These are phyloP conservation scores for Dendrocalamus sinicus DNA, from an alignment of 176 grass and related monocot genomes.

Conservation along the genomic window DNA sequence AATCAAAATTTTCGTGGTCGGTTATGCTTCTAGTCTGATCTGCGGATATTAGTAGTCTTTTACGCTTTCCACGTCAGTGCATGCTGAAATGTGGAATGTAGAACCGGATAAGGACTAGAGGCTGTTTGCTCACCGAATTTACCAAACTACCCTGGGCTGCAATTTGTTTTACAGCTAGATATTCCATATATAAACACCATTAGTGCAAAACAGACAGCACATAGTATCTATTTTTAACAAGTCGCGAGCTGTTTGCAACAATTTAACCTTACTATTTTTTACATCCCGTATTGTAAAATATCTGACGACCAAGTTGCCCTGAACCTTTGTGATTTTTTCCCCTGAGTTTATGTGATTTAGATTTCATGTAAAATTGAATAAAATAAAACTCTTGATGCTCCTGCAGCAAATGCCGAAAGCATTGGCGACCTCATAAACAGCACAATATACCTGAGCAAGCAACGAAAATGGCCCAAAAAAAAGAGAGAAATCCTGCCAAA, in stretches of 20 bases:
- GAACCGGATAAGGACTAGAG: slow-evolving; percentile 39
- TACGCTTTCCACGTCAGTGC: slow-evolving; percentile 38
- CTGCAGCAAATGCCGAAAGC: not conserved
- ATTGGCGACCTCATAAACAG: not conserved
- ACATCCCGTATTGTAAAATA: not conserved
- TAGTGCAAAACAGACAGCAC: not conserved
- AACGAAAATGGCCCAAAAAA: not conserved
- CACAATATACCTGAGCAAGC: not conserved
- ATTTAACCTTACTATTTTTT: not conserved
- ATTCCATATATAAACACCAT: not conserved
- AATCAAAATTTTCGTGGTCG: no score
- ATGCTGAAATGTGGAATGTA: not conserved
- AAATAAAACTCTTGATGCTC: not conserved
- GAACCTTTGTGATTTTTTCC: not conserved
- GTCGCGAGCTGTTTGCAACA: not conserved
- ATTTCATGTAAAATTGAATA: not conserved
- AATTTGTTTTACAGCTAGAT: not conserved
- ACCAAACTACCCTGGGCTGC: not conserved
- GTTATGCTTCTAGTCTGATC: not conserved
- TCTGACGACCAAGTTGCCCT: not conserved
- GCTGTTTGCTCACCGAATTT: not conserved
- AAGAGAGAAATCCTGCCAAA: not conserved
- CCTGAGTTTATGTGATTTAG: not conserved
- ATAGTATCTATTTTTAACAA: not conserved
- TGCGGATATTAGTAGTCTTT: not conserved